Conservation (phyloP, 176 grass and related monocot species). For the Rhynchospora pubera region DNA sequence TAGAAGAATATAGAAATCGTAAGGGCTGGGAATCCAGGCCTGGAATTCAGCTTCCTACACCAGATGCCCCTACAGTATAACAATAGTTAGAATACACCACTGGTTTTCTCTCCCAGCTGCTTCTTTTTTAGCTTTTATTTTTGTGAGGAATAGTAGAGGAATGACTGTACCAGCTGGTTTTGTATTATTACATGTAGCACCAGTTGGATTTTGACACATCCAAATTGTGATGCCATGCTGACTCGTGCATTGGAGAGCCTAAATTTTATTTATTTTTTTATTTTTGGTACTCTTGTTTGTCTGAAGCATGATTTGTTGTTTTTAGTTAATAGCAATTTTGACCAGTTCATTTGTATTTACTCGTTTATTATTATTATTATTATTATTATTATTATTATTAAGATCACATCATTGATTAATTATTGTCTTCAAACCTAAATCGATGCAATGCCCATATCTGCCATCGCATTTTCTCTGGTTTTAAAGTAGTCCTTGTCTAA, state of each 20-base stretch:
- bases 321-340: constrained; percentile 4
- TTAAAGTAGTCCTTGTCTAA: not conserved
- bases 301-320: not conserved
- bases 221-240: not conserved
- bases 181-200: no score
- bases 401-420: not conserved
- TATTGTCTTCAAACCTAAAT: not conserved
- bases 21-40: constrained; percentile 78
- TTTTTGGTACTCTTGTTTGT: no score
- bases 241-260: not conserved
- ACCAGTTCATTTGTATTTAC: not conserved
- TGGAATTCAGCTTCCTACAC: constrained; percentile 56
- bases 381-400: no score
- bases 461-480: not conserved
- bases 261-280: no score
- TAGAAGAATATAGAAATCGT: constrained; percentile 81
- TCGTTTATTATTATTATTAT: not conserved
- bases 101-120: no score
- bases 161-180: not conserved
- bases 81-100: not conserved
- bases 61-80: constrained; percentile 33
- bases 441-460: not conserved
- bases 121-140: no score
- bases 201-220: not conserved
- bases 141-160: no score